A percentile compares a stretch with the other conserved stretches of the same genome.
phyloP scores from a whole-genome alignment of 129 eudicot species.

The Solidago caesia region DNA sequence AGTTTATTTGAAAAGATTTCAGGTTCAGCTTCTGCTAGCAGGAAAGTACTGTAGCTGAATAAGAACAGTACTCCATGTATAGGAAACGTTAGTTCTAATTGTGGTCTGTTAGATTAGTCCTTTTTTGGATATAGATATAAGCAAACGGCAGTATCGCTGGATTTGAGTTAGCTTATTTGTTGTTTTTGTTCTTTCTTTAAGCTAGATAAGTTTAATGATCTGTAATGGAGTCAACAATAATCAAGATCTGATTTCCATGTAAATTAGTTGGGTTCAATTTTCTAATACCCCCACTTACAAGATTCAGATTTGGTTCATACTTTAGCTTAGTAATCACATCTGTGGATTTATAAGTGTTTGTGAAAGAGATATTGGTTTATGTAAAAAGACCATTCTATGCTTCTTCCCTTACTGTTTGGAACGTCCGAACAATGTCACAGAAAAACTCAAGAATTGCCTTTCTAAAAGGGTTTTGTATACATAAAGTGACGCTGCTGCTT shows the following conservation, averaged over 20 bases:
- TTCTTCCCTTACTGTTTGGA: background rate
- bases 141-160: conserved; percentile 30
- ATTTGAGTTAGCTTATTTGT: conserved; percentile 32
- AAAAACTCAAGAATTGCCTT: background rate
- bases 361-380: background rate
- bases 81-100: conserved; percentile 18
- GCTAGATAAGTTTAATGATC: conserved; percentile 22
- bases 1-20: conserved; percentile 37
- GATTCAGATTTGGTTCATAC: conserved; percentile 33
- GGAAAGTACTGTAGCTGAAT: conserved; percentile 29
- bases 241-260: conserved; percentile 34
- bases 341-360: conserved; percentile 12
- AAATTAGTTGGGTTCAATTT: conserved; percentile 29
- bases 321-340: conserved; percentile 27
- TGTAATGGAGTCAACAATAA: conserved; percentile 34
- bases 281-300: conserved; percentile 27
- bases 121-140: conserved; percentile 27
- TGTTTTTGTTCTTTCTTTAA: conserved; percentile 6
- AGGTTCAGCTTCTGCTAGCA: conserved; percentile 26
- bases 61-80: conserved; percentile 23
- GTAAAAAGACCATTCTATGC: conserved; percentile 19
- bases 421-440: background rate
- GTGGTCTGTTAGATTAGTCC: conserved; percentile 20
- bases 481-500: background rate
- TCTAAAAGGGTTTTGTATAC: background rate